These are phyloP conservation scores for Pseudomassariella vexata DNA, from an alignment of 2,329 filamentous ascomycete species.

Conservation along the genomic window DNA sequence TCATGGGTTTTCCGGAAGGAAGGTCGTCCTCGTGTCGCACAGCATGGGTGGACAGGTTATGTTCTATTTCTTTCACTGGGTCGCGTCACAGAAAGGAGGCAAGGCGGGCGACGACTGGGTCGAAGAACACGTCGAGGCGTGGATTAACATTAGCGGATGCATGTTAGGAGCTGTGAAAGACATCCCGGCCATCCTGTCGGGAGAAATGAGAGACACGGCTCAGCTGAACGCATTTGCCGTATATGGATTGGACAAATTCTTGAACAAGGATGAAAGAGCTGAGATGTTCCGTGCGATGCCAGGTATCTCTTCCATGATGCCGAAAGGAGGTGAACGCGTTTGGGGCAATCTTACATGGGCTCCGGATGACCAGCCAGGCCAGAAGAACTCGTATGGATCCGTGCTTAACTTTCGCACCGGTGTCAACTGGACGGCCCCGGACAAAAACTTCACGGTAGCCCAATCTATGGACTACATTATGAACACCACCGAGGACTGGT, in stretches of 20 bases:
- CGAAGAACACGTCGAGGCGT: constrained; percentile 80
- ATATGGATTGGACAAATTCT: constrained; percentile 92
- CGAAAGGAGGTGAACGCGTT: constrained; percentile 87
- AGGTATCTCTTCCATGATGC: constrained; percentile 92
- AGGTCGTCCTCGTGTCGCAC: constrained; percentile 83
- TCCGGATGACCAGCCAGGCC: constrained; percentile 75
- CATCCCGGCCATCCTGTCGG: constrained; percentile 82
- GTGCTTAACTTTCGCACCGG: constrained; percentile 76
- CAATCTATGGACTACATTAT: constrained; percentile 75
- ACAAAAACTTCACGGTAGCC: constrained; percentile 73
- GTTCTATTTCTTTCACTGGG: constrained; percentile 80
- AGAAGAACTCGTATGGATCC: constrained; percentile 69
- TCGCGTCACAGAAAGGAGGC: constrained; percentile 72
- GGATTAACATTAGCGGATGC: constrained; percentile 97
- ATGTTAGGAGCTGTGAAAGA: constrained; percentile 95
- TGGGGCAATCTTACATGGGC: constrained; percentile 89
- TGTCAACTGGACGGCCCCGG: constrained; percentile 57
- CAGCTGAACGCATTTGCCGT: constrained; percentile 95
- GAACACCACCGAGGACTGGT: constrained; percentile 79
- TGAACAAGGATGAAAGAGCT: constrained; percentile 82
- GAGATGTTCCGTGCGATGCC: constrained; percentile 97
- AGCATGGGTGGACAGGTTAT: constrained; percentile 97
- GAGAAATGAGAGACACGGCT: constrained; percentile 97
- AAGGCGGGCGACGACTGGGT: constrained; percentile 85
- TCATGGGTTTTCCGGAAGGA: constrained; percentile 65